phyloP scores from a whole-genome alignment of 169 alveolate species.

The Plasmodium fragile region DNA sequence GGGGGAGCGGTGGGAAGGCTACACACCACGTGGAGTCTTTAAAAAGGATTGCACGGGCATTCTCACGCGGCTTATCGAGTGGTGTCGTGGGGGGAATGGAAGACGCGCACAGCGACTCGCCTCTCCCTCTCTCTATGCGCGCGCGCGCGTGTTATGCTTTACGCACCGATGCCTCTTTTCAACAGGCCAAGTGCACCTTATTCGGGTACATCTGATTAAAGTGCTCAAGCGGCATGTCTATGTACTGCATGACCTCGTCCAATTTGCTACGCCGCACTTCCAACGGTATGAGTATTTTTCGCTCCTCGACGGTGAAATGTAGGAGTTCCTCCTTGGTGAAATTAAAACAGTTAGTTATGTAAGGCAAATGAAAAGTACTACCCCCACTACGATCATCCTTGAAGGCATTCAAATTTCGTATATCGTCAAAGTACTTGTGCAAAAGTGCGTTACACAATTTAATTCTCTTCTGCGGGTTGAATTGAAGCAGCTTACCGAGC shows the following conservation, averaged over 20 bases:
- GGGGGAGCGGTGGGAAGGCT: not conserved
- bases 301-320: slow-evolving; percentile 61
- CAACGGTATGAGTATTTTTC: slow-evolving; percentile 52
- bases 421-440: slow-evolving; percentile 64
- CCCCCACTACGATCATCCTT: slow-evolving; percentile 13
- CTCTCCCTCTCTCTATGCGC: too few relatives aligned
- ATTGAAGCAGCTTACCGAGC: slow-evolving; percentile 26
- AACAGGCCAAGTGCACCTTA: slow-evolving; percentile 42
- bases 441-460: slow-evolving; percentile 43
- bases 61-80: not conserved
- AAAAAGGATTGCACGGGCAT: not conserved
- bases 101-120: not conserved
- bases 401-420: slow-evolving; percentile 42
- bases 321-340: slow-evolving; percentile 66
- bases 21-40: not conserved
- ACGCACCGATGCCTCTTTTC: not conserved
- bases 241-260: slow-evolving; percentile 61
- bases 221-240: slow-evolving; percentile 36
- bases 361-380: slow-evolving; percentile 8
- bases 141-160: not conserved
- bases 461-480: slow-evolving; percentile 56
- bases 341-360: slow-evolving; percentile 56
- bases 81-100: not conserved
- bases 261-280: slow-evolving; percentile 18
- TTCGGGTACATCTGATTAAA: slow-evolving; percentile 62